Evolutionary conservation across 2,329 filamentous ascomycete genomes (phyloP).

Genomic region (Penicillium occitanis): DNA sequence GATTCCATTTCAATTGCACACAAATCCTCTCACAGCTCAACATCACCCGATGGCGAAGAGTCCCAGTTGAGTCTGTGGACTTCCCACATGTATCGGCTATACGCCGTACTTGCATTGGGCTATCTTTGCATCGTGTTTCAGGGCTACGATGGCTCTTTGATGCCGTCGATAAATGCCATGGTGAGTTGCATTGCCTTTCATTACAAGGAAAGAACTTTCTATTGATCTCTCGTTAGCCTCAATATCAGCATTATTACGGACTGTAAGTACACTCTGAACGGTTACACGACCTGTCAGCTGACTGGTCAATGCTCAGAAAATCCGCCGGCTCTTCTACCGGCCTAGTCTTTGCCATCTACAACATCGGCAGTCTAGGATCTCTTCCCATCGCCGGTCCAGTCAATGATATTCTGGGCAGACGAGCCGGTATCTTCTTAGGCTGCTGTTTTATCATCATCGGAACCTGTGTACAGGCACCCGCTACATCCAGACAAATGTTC

Average conservation of each 20-base stretch:
- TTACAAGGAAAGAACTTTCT: neutral
- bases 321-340: constrained; percentile 17
- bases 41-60: constrained; percentile 9
- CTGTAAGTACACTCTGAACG: constrained; percentile 7
- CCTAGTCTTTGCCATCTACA: constrained; percentile 21
- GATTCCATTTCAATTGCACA: constrained; percentile 3
- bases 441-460: constrained; percentile 19
- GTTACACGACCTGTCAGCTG: neutral
- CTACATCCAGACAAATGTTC: constrained; percentile 15
- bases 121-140: constrained; percentile 20
- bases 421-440: constrained; percentile 14
- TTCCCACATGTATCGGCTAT: constrained; percentile 16
- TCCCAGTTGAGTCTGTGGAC: constrained; percentile 12
- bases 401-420: constrained; percentile 17
- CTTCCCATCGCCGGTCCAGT: constrained; percentile 16
- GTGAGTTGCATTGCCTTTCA: neutral
- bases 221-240: constrained; percentile 7
- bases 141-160: constrained; percentile 21
- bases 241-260: constrained; percentile 19
- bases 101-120: constrained; percentile 16
- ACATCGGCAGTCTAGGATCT: constrained; percentile 17
- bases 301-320: constrained; percentile 1
- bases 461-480: constrained; percentile 20
- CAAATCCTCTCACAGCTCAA: neutral
- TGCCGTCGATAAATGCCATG: constrained; percentile 20